Evolutionary conservation across 768 basidiomycete species (phyloP).

Genomic region (Fibroporia radiculosa): DNA sequence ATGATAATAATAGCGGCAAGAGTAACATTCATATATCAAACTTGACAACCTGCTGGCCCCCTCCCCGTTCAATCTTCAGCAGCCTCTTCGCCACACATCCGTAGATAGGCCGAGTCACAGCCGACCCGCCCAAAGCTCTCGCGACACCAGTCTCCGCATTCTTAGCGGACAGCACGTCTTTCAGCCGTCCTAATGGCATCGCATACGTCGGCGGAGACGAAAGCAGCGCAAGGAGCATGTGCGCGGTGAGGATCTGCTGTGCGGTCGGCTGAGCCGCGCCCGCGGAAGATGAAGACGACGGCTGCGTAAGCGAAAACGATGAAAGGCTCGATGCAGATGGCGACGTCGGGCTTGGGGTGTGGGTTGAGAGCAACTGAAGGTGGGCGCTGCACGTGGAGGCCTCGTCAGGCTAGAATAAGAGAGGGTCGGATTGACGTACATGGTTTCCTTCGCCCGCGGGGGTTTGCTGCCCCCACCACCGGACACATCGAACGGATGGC

Average conservation of each 20-base stretch:
- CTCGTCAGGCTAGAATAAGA: not conserved
- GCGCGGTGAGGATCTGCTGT: constrained; percentile 67
- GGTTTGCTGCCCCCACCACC: constrained; percentile 29
- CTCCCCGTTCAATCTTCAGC: constrained; percentile 67
- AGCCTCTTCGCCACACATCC: constrained; percentile 77
- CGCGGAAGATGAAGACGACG: constrained; percentile 20
- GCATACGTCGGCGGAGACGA: constrained; percentile 43
- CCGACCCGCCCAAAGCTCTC: constrained; percentile 28
- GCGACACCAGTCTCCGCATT: constrained; percentile 25
- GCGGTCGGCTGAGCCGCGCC: constrained; percentile 36
- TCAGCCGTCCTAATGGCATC: constrained; percentile 55
- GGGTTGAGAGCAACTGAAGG: constrained; percentile 46
- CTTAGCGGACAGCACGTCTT: constrained; percentile 44
- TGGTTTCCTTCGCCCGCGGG: constrained; percentile 49
- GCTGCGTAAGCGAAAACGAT: constrained; percentile 28
- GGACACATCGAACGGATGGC: constrained; percentile 32
- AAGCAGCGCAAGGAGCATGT: constrained; percentile 55
- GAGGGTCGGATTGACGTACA: constrained; percentile 32
- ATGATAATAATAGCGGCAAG: not conserved
- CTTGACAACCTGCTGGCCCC: constrained; percentile 66
- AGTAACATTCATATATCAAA: constrained; percentile 43
- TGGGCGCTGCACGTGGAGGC: constrained; percentile 33
- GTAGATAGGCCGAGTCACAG: constrained; percentile 59
- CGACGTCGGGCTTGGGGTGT: constrained; percentile 45
- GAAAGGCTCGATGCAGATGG: constrained; percentile 51